Conservation (phyloP, 2,329 filamentous ascomycete species). For the Cordyceps fumosorosea region DNA sequence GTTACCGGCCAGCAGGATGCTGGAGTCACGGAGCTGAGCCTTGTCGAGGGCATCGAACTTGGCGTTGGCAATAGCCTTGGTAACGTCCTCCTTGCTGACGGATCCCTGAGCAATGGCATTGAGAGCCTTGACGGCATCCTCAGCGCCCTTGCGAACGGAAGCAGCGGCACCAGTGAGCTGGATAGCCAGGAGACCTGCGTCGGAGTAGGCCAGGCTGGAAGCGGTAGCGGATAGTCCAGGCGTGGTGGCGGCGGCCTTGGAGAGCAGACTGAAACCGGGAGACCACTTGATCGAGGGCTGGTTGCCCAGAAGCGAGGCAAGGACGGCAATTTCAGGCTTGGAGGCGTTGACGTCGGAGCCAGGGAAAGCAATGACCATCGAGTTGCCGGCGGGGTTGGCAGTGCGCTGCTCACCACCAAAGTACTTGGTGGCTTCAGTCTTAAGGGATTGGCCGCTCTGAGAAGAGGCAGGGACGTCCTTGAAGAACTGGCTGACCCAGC, state of each 20-base stretch:
- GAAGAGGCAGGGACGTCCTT: constrained; percentile 55
- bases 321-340: constrained; percentile 85
- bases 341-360: constrained; percentile 74
- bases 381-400: constrained; percentile 68
- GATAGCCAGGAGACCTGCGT: constrained; percentile 83
- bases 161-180: constrained; percentile 69
- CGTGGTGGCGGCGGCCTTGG: constrained; percentile 65
- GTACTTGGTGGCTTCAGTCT: constrained; percentile 70
- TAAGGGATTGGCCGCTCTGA: constrained; percentile 45
- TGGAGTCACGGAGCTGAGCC: constrained; percentile 69
- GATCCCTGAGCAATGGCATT: constrained; percentile 73
- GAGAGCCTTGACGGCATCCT: constrained; percentile 71
- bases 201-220: constrained; percentile 80
- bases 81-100: constrained; percentile 75
- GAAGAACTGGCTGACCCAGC: constrained; percentile 95
- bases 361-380: constrained; percentile 86
- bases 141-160: constrained; percentile 66
- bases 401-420: constrained; percentile 91
- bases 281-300: constrained; percentile 93
- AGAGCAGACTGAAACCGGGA: constrained; percentile 81
- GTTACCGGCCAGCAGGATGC: constrained; percentile 76
- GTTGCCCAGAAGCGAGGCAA: constrained; percentile 83
- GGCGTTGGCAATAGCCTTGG: constrained; percentile 86
- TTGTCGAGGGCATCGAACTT: constrained; percentile 87
- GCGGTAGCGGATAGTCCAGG: constrained; percentile 64